These are phyloP conservation scores for Licmophora abbreviata DNA, from an alignment of 108 stramenopile species.

Conservation along the genomic window DNA sequence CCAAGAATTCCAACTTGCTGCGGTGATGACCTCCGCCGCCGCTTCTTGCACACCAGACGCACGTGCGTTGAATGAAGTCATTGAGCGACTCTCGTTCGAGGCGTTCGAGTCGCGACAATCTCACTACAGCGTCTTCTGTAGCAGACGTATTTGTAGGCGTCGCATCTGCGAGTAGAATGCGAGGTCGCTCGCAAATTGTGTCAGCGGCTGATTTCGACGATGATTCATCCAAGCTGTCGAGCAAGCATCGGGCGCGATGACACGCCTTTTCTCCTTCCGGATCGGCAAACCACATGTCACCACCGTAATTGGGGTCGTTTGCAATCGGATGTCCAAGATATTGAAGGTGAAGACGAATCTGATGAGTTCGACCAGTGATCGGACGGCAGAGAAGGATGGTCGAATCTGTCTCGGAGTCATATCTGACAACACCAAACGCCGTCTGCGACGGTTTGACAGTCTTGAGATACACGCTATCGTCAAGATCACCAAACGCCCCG, in stretches of 20 bases:
- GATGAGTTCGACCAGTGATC: slow-evolving; percentile 80
- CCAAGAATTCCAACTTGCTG: slow-evolving; percentile 53
- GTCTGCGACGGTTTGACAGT: slow-evolving; percentile 76
- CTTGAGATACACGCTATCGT: slow-evolving; percentile 33
- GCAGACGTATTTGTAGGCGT: slow-evolving; percentile 52
- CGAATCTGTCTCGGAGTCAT: slow-evolving; percentile 56
- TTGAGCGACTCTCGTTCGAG: slow-evolving; percentile 46
- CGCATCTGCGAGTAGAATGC: slow-evolving; percentile 12
- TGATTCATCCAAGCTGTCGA: slow-evolving; percentile 29
- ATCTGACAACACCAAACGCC: slow-evolving; percentile 56
- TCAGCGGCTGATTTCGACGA: slow-evolving; percentile 3
- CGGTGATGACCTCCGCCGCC: slow-evolving; percentile 26
- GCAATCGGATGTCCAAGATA: slow-evolving; percentile 77
- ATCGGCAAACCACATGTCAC: slow-evolving; percentile 66
- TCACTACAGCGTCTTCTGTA: slow-evolving; percentile 52
- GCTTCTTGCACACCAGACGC: slow-evolving; percentile 77
- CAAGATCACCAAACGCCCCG: slow-evolving; percentile 44
- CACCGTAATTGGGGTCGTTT: slow-evolving; percentile 89
- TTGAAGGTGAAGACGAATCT: slow-evolving; percentile 81
- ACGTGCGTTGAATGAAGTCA: slow-evolving; percentile 68
- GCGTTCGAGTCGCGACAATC: slow-evolving; percentile 19
- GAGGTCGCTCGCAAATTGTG: too few species aligned
- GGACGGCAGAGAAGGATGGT: slow-evolving; percentile 62
- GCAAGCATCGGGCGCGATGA: slow-evolving; percentile 27
- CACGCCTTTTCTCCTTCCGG: slow-evolving; percentile 28